Evolutionary conservation across 306 rosid genomes (phyloP).

Genomic region (Lathyrus sativus): DNA sequence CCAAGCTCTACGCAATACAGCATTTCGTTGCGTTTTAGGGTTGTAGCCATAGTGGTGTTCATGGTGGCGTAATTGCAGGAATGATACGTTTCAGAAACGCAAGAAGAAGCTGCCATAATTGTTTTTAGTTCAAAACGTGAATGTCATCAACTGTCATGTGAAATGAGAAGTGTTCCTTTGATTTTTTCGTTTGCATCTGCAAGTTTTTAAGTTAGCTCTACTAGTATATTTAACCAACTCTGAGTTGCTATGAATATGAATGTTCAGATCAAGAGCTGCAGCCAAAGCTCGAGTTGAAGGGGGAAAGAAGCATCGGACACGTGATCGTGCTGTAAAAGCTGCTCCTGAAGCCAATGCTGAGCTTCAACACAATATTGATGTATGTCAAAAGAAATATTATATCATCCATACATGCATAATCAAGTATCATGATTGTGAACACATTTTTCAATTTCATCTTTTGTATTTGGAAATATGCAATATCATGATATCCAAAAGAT

Average conservation of each 20-base stretch:
- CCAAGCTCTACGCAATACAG: no score
- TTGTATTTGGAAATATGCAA: no score
- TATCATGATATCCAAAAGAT: no score
- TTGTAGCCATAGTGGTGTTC: no score
- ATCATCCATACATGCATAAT: no score
- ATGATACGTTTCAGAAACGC: no score
- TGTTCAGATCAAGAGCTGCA: constrained; percentile 74
- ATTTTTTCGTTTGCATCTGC: constrained; percentile 22
- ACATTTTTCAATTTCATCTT: no score
- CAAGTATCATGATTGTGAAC: no score
- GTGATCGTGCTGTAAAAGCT: constrained; percentile 70
- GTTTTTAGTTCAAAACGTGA: background rate
- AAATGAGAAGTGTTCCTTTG: constrained; percentile 14
- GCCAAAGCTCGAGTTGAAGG: constrained; percentile 68
- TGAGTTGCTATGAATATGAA: constrained; percentile 30
- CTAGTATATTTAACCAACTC: constrained; percentile 25
- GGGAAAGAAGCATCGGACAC: constrained; percentile 70
- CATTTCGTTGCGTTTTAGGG: no score
- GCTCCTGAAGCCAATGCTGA: constrained; percentile 92
- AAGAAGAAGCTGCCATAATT: no score
- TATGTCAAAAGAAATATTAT: constrained; percentile 47
- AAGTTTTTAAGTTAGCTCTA: constrained; percentile 28
- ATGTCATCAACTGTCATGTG: constrained; percentile 1
- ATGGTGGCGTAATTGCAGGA: no score
- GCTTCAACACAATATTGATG: constrained; percentile 80